A percentile compares a stretch with the other conserved stretches of the same genome.
These are phyloP conservation scores for Naegleria gruberi DNA, from an alignment of 208 protist species.

Conservation along the genomic window DNA sequence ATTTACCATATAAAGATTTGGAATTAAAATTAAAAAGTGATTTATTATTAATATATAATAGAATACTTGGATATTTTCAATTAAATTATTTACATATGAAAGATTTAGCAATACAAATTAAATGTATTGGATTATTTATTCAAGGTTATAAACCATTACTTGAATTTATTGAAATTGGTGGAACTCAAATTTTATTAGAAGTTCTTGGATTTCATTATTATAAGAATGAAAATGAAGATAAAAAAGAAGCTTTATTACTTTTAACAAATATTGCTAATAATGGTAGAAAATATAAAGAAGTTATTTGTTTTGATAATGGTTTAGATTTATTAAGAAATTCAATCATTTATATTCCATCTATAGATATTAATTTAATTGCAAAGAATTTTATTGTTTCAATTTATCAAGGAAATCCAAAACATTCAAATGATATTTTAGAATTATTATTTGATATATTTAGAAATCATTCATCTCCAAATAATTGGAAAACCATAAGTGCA, in stretches of 20 bases:
- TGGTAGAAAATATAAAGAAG: conserved; percentile 4
- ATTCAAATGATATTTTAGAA: neutral
- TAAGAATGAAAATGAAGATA: neutral
- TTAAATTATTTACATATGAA: neutral
- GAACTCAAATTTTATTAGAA: neutral
- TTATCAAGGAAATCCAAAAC: neutral
- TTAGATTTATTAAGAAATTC: neutral
- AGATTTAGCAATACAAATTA: neutral
- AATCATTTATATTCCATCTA: neutral
- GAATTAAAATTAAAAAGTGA: neutral
- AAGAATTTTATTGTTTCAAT: neutral
- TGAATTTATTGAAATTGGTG: conserved; percentile 2
- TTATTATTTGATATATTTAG: neutral
- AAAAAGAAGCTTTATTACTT: neutral
- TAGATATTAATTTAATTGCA: neutral
- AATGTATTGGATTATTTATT: neutral
- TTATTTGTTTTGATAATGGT: neutral
- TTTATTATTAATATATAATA: neutral
- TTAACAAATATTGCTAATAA: neutral
- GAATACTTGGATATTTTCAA: neutral
- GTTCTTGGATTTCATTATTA: neutral
- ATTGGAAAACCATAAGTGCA: neutral
- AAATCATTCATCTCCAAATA: neutral
- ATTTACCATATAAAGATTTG: neutral
- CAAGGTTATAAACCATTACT: neutral